A percentile compares a stretch with the other conserved stretches of the same genome.
These are phyloP conservation scores for Colletotrichum somersetense DNA, from an alignment of 2,329 filamentous ascomycete genomes.

Conservation along the genomic window DNA sequence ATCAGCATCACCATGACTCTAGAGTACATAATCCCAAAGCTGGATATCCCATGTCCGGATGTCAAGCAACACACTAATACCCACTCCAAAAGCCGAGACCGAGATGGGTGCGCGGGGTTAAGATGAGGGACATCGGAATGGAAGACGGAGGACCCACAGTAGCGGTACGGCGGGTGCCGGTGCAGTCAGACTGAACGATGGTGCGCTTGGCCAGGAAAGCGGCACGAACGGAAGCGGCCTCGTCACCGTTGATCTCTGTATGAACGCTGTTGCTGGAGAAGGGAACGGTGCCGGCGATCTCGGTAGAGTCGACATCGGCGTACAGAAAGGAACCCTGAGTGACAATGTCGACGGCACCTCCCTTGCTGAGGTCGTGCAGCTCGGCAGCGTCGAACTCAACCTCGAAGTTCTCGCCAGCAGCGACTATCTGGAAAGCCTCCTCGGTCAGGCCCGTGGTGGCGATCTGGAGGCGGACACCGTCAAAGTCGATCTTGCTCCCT, in stretches of 20 bases:
- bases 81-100: neutral
- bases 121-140: neutral
- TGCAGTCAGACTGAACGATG: conserved; percentile 66
- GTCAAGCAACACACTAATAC: neutral
- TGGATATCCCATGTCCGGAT: neutral
- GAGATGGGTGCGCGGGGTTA: neutral
- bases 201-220: conserved; percentile 64
- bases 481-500: conserved; percentile 57
- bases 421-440: conserved; percentile 64
- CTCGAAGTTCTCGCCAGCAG: conserved; percentile 62
- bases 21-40: neutral
- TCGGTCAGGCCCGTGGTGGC: conserved; percentile 59
- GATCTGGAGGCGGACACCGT: conserved; percentile 66
- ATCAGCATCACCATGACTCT: neutral
- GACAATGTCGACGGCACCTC: conserved; percentile 68
- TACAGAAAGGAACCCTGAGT: conserved; percentile 69
- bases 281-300: conserved; percentile 66
- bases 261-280: conserved; percentile 71
- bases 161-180: conserved; percentile 57
- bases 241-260: conserved; percentile 67
- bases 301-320: conserved; percentile 64
- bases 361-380: conserved; percentile 63
- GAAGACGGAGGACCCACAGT: conserved; percentile 46
- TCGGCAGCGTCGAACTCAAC: conserved; percentile 67
- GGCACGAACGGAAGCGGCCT: conserved; percentile 63